Evolutionary conservation across 2,329 filamentous ascomycete species (phyloP).

Genomic region (Aulographum hederae): DNA sequence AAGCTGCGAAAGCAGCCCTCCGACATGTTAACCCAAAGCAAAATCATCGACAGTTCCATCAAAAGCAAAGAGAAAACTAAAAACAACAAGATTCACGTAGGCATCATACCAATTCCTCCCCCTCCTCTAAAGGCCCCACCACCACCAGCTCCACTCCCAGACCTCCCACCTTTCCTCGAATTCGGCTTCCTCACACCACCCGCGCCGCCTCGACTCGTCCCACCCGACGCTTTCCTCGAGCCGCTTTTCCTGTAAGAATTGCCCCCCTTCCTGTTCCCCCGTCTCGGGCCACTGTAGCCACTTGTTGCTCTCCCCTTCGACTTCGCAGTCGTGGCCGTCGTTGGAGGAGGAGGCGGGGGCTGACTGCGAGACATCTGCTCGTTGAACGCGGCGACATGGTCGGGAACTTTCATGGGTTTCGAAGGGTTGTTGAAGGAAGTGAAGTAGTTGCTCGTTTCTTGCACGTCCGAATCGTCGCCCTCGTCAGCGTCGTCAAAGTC

Average conservation of each 20-base stretch:
- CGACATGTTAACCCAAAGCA: too few species aligned
- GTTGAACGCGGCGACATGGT: constrained; percentile 1
- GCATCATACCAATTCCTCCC: constrained; percentile 20
- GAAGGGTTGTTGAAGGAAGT: constrained; percentile 2
- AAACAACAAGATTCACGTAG: constrained; percentile 11
- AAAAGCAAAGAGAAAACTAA: too few species aligned
- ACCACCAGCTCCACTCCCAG: constrained; percentile 1
- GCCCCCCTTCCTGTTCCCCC: not conserved
- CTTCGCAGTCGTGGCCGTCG: too few species aligned
- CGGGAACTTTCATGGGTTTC: not conserved
- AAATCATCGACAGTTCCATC: too few species aligned
- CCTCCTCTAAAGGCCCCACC: constrained; percentile 6
- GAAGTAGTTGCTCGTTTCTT: constrained; percentile 9
- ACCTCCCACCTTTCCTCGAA: not conserved
- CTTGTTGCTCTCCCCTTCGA: too few species aligned
- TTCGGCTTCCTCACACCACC: not conserved
- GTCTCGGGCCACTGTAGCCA: too few species aligned
- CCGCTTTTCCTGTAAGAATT: not conserved
- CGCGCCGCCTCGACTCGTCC: constrained; percentile 1
- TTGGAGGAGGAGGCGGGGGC: too few species aligned
- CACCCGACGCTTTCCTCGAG: constrained; percentile 1
- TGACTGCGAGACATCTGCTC: not conserved
- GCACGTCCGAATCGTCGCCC: constrained; percentile 20
- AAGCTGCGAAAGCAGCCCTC: too few species aligned
- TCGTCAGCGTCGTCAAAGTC: constrained; percentile 15